Base-by-base conservation (phyloP, 2,329 filamentous ascomycete genomes). In the Acarospora socialis region DNA sequence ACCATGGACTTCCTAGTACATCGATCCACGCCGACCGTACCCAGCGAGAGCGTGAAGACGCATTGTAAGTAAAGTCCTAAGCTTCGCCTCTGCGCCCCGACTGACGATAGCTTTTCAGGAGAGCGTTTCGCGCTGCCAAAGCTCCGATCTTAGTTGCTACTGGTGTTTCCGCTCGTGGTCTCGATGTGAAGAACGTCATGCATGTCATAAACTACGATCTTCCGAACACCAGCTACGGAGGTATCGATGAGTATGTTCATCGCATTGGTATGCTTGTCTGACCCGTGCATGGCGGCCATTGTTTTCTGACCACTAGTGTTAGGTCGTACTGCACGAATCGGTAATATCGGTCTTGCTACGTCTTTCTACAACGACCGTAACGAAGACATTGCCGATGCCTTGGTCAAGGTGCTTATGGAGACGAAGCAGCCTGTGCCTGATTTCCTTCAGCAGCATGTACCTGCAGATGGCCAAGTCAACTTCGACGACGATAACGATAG, bases 151-250 rank as follows among this genome's bases (percentile, higher is more conserved):
- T 98, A 36, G 71, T 95, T 37, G 75, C 87, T 7, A 95, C 87
- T 14, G 82, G 81, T 28, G 71, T 98, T 31, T 76, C 79, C 31
- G 81, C 83, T 48, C 83, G 90, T 45, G 90, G 90, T 5, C 75
- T 94, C 20, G 86, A 95, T 45, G 77, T 94, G 21, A 72, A 72
- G 36, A 83, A 90, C 42, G 77, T 95, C 4, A 73, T 77, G 61
- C 83, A 93, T 42, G 80, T 98, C 38, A 77, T 98, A 66, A 95
- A 98, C 58, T 95, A 76, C 45, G 86, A 95, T 39, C 62, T 95
- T 2, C 87, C 87, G 0, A 73, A 66, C 4, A 57, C 65, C 25
- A 62, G 73, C 1, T 68, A 87, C 44, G 84, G 83, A n/a, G 87
- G 86, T 2, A 92, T 94, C 34, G 75, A 81, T 29, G 90, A 95